Conservation (phyloP, 352 stramenopile species). For the Phytopythium montanum region DNA sequence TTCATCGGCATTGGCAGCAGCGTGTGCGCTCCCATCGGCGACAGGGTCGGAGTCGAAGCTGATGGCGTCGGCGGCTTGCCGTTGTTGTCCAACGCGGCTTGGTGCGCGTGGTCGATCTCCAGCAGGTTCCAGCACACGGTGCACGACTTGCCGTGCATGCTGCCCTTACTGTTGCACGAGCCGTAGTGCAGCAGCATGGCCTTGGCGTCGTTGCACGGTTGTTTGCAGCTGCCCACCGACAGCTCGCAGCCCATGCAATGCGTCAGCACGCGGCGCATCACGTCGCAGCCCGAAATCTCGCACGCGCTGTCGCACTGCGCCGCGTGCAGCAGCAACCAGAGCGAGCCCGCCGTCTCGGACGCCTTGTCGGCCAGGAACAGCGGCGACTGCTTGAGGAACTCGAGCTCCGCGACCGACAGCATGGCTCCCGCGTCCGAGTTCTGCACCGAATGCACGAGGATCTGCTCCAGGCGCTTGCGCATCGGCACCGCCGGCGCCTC, state of each 20-base stretch:
- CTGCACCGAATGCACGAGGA: constrained; percentile 37
- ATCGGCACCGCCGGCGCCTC: constrained; percentile 26
- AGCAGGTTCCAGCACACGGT: constrained; percentile 56
- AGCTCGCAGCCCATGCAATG: constrained; percentile 62
- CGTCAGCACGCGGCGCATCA: constrained; percentile 67
- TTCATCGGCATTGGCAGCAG: constrained; percentile 15
- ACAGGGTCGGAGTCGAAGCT: neutral
- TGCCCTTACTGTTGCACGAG: constrained; percentile 43
- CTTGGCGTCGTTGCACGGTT: constrained; percentile 74
- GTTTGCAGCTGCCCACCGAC: constrained; percentile 55
- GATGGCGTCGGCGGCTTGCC: neutral
- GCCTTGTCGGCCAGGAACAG: constrained; percentile 51
- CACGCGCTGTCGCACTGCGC: constrained; percentile 40
- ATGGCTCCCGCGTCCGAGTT: constrained; percentile 40
- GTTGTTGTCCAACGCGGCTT: constrained; percentile 28
- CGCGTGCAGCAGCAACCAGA: constrained; percentile 67
- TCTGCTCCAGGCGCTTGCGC: constrained; percentile 38
- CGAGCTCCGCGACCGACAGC: constrained; percentile 40
- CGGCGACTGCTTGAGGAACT: constrained; percentile 49
- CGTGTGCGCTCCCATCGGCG: constrained; percentile 1
- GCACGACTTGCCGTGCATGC: constrained; percentile 41
- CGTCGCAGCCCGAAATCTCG: constrained; percentile 53
- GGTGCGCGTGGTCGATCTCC: constrained; percentile 66
- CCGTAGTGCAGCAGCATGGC: constrained; percentile 71
- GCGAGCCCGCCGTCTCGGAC: constrained; percentile 54